These are phyloP conservation scores for Kluyveromyces siamensis DNA, from an alignment of 805 yeast species.

Conservation along the genomic window DNA sequence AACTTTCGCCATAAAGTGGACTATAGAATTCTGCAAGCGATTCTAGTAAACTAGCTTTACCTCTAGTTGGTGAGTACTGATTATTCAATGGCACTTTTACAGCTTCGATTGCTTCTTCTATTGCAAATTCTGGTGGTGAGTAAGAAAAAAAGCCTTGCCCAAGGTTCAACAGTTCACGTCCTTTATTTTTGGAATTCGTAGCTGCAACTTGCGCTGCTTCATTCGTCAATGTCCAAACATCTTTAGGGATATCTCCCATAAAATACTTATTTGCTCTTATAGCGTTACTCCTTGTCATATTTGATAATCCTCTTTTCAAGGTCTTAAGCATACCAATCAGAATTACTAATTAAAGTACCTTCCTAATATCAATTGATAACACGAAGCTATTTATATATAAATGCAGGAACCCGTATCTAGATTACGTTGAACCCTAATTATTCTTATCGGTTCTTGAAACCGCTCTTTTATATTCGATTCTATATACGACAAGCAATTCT, in stretches of 20 bases:
- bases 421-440: too few species aligned
- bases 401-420: too few species aligned
- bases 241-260: conserved; percentile 58
- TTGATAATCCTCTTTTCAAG: conserved; percentile 5
- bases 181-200: conserved; percentile 37
- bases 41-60: conserved; percentile 66
- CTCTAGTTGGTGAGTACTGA: conserved; percentile 89
- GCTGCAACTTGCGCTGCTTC: conserved; percentile 89
- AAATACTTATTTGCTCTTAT: conserved; percentile 39
- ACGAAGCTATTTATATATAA: too few species aligned
- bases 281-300: conserved; percentile 4
- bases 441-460: too few species aligned
- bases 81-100: conserved; percentile 65
- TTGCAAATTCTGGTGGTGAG: conserved; percentile 90
- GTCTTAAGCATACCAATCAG: conserved; percentile 5
- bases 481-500: too few species aligned
- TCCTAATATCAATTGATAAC: neutral
- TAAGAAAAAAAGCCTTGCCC: conserved; percentile 98
- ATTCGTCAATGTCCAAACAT: conserved; percentile 91
- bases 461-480: too few species aligned
- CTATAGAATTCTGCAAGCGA: conserved; percentile 67
- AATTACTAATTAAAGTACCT: neutral
- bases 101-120: conserved; percentile 71
- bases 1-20: conserved; percentile 51
- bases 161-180: conserved; percentile 74